Base-by-base conservation (phyloP, 306 rosid species). In the Phaseolus lunatus region DNA sequence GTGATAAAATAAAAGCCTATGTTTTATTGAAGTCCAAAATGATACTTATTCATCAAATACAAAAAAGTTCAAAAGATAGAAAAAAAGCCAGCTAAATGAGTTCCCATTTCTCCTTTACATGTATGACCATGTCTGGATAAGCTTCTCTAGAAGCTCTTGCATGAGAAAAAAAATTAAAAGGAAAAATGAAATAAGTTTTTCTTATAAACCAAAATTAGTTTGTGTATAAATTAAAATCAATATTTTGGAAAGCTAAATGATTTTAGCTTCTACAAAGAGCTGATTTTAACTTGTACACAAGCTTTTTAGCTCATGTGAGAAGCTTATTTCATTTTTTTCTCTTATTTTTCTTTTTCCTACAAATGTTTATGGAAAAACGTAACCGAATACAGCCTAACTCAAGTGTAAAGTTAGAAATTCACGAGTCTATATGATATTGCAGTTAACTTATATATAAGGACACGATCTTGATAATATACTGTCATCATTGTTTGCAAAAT, bases 31-130 rank as follows among this genome's bases (percentile, higher is more conserved):
- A 72, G 67, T 74, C 43, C 23, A 53, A 76, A 74, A 44, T 53
- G 50, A 62, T 70, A 53, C 19, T 49, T 75, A 78, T 47, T 57
- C 50, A 7, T 63, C 45, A 56, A 54, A 69, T 31, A 56, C 76
- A 45, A 75, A 48, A n/a, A 33, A 69, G 44, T 66, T 53, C 16
- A 72, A 63, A 49, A 35, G 72, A 74, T 26, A 2, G 13, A 24
- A 70, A 74, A 63, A 74, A 78, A 66, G 2, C 47, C 72, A 19
- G 75, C 24, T 75, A 75, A 69, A 27, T 78, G 26, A n/a, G 19
- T 75, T 63, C 64, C 48, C 43, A 15, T 71, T 57, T 79, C 27
- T 79, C 68, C 64, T 52, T 71, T 78, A 77, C 58, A 22, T 53
- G 49, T 19, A 11, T 41, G 4, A 8, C 47, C 9, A 9, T 41